phyloP scores from a whole-genome alignment of 805 yeast species.

The Lipomyces lipofer region DNA sequence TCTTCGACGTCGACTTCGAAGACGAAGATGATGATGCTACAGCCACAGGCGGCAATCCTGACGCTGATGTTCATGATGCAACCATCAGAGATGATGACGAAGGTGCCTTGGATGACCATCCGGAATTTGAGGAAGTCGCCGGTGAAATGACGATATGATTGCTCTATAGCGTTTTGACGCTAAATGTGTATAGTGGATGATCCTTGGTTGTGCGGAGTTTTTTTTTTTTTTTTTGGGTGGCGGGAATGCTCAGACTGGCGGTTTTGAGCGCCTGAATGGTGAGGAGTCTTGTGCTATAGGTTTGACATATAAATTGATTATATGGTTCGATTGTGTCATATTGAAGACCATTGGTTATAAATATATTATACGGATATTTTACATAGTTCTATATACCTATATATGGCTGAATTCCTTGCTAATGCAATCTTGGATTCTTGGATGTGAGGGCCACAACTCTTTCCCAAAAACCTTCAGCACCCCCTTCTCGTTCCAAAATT shows the following conservation, averaged over 20 bases:
- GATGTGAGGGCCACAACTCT: slow-evolving; percentile 71
- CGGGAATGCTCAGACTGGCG: no score
- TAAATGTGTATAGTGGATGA: no score
- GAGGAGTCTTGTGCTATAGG: no score
- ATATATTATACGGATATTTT: neutral
- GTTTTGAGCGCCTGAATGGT: no score
- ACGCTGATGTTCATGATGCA: slow-evolving; percentile 8
- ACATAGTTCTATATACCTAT: neutral
- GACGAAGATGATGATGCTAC: slow-evolving; percentile 71
- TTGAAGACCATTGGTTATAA: no score
- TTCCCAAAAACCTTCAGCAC: slow-evolving; percentile 88
- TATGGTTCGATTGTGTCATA: no score
- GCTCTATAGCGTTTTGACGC: neutral
- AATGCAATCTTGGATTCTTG: slow-evolving; percentile 72
- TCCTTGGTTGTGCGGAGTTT: no score
- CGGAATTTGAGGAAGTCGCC: slow-evolving; percentile 26
- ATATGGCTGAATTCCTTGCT: neutral
- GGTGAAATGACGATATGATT: slow-evolving; percentile 30
- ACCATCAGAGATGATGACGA: slow-evolving; percentile 5
- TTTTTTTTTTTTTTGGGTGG: no score
- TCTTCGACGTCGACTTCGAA: slow-evolving; percentile 93
- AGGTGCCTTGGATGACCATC: slow-evolving; percentile 7
- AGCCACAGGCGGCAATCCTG: slow-evolving; percentile 17
- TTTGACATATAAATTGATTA: no score
- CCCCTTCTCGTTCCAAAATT: slow-evolving; percentile 74